Evolutionary conservation across 2,329 filamentous ascomycete species (phyloP).

Genomic region (Diplodia intermedia): DNA sequence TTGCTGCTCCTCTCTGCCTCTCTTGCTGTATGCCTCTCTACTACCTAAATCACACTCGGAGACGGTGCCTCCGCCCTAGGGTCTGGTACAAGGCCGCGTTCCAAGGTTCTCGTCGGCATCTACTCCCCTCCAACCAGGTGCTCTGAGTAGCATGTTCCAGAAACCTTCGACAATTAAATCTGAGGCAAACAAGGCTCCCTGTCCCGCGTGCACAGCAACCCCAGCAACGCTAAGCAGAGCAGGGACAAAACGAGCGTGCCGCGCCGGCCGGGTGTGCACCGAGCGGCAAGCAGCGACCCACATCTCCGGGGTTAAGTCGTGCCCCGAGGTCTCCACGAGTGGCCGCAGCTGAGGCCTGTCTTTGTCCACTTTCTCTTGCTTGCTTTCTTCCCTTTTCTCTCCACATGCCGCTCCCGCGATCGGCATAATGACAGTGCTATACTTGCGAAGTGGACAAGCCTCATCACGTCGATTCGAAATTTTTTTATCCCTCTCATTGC

Average conservation of each 20-base stretch:
- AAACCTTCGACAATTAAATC: conserved; percentile 16
- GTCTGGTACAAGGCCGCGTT: neutral
- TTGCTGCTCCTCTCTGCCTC: neutral
- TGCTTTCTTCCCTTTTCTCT: neutral
- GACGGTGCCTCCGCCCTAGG: conserved; percentile 13
- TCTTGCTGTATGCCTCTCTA: neutral
- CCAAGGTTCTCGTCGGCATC: neutral
- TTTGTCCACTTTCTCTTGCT: neutral
- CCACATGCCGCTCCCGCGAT: conserved; percentile 1
- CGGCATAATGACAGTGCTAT: neutral
- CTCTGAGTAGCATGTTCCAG: neutral
- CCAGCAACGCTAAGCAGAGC: conserved; percentile 8
- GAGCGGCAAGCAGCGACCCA: conserved; percentile 3
- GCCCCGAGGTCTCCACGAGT: neutral
- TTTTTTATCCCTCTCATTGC: neutral
- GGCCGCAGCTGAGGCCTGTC: conserved; percentile 8
- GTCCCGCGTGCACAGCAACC: neutral
- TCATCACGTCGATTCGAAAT: neutral
- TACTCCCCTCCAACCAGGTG: conserved; percentile 2
- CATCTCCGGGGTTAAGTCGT: neutral
- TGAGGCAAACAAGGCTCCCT: neutral
- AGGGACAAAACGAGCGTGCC: neutral
- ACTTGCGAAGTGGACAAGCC: neutral
- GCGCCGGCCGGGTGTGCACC: conserved; percentile 13
- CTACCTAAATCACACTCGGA: conserved; percentile 2